Evolutionary conservation across 2,329 filamentous ascomycete genomes (phyloP).

Genomic region (Helminthosporium solani): DNA sequence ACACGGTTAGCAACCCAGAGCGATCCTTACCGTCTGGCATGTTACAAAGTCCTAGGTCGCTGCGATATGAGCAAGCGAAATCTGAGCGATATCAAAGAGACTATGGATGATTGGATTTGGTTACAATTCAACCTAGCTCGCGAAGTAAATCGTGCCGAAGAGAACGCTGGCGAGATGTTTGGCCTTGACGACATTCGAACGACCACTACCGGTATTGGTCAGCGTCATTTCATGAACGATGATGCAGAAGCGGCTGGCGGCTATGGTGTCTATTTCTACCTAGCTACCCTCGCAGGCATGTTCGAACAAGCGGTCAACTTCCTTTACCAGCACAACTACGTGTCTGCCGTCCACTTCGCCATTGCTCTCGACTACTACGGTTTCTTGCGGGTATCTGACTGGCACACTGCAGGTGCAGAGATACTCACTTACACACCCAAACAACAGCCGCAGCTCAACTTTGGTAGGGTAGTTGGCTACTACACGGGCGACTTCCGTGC

Average conservation of each 20-base stretch:
- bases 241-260: constrained; percentile 74
- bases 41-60: constrained; percentile 94
- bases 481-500: constrained; percentile 96
- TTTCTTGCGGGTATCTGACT: constrained; percentile 78
- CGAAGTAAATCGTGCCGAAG: constrained; percentile 62
- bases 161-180: constrained; percentile 63
- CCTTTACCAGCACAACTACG: constrained; percentile 86
- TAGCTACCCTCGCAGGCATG: constrained; percentile 86
- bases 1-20: constrained; percentile 80
- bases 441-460: constrained; percentile 81
- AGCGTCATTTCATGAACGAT: constrained; percentile 84
- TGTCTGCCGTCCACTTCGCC: constrained; percentile 93
- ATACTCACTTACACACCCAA: constrained; percentile 70
- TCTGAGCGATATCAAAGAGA: constrained; percentile 59
- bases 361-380: constrained; percentile 72
- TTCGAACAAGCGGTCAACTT: constrained; percentile 93
- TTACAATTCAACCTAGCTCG: constrained; percentile 64
- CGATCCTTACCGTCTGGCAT: constrained; percentile 94
- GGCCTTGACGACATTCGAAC: constrained; percentile 69
- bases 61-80: constrained; percentile 61
- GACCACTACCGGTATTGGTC: constrained; percentile 83
- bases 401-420: constrained; percentile 62
- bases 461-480: constrained; percentile 87
- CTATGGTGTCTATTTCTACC: constrained; percentile 89
- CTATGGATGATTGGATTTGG: constrained; percentile 68